phyloP scores from a whole-genome alignment of 345 rosid genomes.

The Crucihimalaya himalaica region DNA sequence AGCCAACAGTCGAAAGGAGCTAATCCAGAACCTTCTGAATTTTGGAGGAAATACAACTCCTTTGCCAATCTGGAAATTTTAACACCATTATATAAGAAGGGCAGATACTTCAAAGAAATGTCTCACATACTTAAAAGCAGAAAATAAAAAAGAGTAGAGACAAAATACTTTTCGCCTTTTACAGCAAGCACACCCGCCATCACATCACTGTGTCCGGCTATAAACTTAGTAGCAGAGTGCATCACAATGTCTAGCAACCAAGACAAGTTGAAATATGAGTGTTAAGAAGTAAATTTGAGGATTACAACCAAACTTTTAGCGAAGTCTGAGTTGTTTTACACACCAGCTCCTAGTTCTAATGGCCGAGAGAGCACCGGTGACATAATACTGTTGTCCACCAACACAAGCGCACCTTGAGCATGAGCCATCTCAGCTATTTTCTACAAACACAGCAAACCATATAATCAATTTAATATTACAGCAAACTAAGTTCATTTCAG shows the following conservation, averaged over 20 bases:
- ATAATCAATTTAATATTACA: not conserved
- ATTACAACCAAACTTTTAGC: not conserved
- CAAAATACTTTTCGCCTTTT: conserved; percentile 78
- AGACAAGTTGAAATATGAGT: conserved; percentile 8
- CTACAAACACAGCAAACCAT: conserved; percentile 42
- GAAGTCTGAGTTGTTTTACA: conserved; percentile 8
- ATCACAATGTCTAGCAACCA: conserved; percentile 77
- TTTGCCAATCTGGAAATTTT: conserved; percentile 64
- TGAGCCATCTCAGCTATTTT: conserved; percentile 87
- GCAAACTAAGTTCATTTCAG: not conserved
- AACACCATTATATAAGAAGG: not conserved
- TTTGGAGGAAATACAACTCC: conserved; percentile 86
- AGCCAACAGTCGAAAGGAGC: conserved; percentile 98
- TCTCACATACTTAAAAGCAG: not conserved
- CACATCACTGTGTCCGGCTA: conserved; percentile 91
- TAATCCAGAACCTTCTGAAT: conserved; percentile 92
- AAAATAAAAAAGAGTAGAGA: not conserved
- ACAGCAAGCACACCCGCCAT: conserved; percentile 99
- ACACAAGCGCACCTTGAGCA: conserved; percentile 71
- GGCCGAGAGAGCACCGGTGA: conserved; percentile 89
- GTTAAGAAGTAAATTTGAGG: conserved; percentile 24
- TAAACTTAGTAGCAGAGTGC: conserved; percentile 96
- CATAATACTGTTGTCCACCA: conserved; percentile 95
- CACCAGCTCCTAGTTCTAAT: conserved; percentile 94
- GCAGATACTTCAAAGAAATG: not conserved